Base-by-base conservation (phyloP, 202 grass and related monocot species). In the Panicum hallii region DNA sequence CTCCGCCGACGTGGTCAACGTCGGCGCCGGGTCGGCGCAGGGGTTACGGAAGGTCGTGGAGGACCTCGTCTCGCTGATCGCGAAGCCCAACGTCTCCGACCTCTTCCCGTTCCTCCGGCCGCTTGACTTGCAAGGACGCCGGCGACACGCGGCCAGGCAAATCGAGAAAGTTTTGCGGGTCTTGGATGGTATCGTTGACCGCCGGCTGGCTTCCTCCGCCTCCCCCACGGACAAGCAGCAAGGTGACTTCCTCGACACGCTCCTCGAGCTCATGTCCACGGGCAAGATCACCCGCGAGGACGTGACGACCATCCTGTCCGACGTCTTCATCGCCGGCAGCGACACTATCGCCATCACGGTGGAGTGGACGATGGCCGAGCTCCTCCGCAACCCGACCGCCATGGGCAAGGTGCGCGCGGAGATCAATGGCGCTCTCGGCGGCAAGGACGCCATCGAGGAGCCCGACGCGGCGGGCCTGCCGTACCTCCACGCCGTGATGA, bases 321-420 rank as follows among this genome's bases (percentile, higher is more conserved):
- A 94, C 9, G 14, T 94, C 13, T 85, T 94, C 50, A 9, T 0
- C 2, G 92, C 72, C 23, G 89, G 83, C 5, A 84, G 79, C 30
- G 86, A 91, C 75, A 91, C 86, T 19, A 75, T 54, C 6, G 54
- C 84, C 2, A 10, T 76, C 67, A 78, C 83, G 0, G 84, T 94
- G 67, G 89, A 87, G 83, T 87, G 88, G 88, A 41, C 91, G 10
- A 88, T 90, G 91, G 82, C 88, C n/a, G 86, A 90, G 79, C 83
- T 94, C 13, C 80, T 94, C 32, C 86, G 72, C 9, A 82, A 69
- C 80, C 89, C 87, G 5, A 8, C 9, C 34, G 30, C 7, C 14
- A 84, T 89, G 84, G 72, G 6, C 53, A 89, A 83, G 42, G 77
- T 66, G 26, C 80, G 86, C 0, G 44, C 44, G 0, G 92, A 91